Base-by-base conservation (phyloP, 108 stramenopile species). In the Conticribra weissflogii region DNA sequence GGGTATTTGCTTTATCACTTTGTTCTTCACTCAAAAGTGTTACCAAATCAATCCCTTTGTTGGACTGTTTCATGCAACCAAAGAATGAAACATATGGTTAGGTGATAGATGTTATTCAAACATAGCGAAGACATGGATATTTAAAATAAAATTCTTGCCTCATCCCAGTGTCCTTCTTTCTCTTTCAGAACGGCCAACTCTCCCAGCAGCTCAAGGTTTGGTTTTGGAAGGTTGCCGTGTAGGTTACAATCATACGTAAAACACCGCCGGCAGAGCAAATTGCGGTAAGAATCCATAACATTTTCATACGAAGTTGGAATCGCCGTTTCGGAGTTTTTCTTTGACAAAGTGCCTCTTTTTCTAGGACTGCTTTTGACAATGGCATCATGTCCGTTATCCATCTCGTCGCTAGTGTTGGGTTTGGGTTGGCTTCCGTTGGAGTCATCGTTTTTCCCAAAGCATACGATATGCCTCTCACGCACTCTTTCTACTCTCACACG, bases 231-330 rank as follows among this genome's bases (percentile, higher is more conserved):
- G 30, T 80, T 73, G 0, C 84, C 85, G 64, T 91, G 90, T 8
- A 77, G 22, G 46, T 81, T 74, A 56, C 90, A 91, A 53, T 87
- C 90, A 78, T 86, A 91, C 1, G 66, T 69, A 55, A 86, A 88
- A 73, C 90, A 91, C 34, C 81, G 52, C 16, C 85, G 62, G 68
- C 90, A 91, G 62, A 91, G 86, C 19, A 91, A 54, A 45, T 70
- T 49, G 9, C 82, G 71, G 63, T 84, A 91, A 0, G 72, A 68
- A 74, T 86, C 80, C 68, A 81, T 79, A 21, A 81, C 68, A 21
- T 65, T 49, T 44, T 64, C 70, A 55, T 87, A 90, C 17, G 59
- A 54, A 19, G 30, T 15, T 23, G 34, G 54, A 41, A 54, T 49
- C 21, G 23, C 30, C 3, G 30, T 71, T 15, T 12, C 60, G 5